Conservation (phyloP, 805 yeast species). For the Phaffomyces thermotolerans region DNA sequence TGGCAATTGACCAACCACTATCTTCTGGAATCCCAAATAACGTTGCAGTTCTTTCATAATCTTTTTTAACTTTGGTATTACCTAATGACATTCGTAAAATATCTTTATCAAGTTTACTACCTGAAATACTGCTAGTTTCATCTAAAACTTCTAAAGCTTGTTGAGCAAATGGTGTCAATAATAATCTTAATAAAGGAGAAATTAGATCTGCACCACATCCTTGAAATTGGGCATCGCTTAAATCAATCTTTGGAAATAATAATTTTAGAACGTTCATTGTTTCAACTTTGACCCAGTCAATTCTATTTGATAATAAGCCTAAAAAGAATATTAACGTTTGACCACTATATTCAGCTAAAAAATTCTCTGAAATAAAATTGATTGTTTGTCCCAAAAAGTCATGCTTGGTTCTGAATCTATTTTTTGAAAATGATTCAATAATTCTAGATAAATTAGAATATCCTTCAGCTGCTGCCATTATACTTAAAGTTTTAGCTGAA, state of each 20-base stretch:
- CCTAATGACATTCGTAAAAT: slow-evolving; percentile 90
- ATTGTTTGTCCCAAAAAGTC: slow-evolving; percentile 83
- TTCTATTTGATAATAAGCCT: slow-evolving; percentile 72
- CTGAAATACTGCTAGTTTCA: slow-evolving; percentile 77
- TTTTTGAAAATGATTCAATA: slow-evolving; percentile 66
- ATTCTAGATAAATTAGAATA: slow-evolving; percentile 62
- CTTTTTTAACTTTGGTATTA: slow-evolving; percentile 66
- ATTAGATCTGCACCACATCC: slow-evolving; percentile 94
- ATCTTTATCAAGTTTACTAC: slow-evolving; percentile 85
- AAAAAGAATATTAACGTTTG: slow-evolving; percentile 67
- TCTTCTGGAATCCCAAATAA: slow-evolving; percentile 93
- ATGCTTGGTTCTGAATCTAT: slow-evolving; percentile 79
- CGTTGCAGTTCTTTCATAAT: slow-evolving; percentile 79
- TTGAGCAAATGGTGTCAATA: slow-evolving; percentile 80
- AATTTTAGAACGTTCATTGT: slow-evolving; percentile 69
- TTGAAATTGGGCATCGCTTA: slow-evolving; percentile 67
- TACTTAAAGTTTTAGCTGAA: slow-evolving; percentile 50
- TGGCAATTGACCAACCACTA: slow-evolving; percentile 95
- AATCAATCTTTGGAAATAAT: slow-evolving; percentile 69
- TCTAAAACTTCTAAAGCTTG: slow-evolving; percentile 87
- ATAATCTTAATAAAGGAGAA: slow-evolving; percentile 75
- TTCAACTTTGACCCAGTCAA: slow-evolving; percentile 73
- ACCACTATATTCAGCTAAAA: slow-evolving; percentile 70
- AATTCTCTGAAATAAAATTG: slow-evolving; percentile 55
- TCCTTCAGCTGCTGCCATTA: slow-evolving; percentile 51